phyloP scores from a whole-genome alignment of 495 filamentous ascomycete genomes.

The Neurospora sp. region DNA sequence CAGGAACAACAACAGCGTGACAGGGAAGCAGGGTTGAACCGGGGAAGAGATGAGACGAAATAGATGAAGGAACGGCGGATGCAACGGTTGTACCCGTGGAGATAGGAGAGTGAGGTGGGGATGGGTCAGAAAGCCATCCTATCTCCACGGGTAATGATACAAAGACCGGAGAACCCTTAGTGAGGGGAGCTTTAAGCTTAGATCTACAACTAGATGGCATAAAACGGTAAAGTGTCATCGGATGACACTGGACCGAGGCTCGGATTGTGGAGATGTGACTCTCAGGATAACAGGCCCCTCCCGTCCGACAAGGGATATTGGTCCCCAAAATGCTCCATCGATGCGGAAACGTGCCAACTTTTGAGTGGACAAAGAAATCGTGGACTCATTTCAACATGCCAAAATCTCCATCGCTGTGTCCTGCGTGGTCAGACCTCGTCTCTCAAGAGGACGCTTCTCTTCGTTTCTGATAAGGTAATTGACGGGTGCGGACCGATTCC shows the following conservation, averaged over 20 bases:
- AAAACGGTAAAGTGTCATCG: neutral
- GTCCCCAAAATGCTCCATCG: neutral
- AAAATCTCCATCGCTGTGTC: neutral
- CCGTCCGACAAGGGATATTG: neutral
- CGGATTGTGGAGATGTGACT: neutral
- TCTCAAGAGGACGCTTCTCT: neutral
- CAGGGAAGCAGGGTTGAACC: neutral
- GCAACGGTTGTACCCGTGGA: neutral
- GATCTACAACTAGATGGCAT: no score
- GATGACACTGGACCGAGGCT: neutral
- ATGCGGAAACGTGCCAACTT: neutral
- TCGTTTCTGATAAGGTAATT: neutral
- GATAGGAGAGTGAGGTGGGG: neutral
- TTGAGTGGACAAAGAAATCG: neutral
- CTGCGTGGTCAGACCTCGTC: neutral
- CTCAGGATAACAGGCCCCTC: neutral
- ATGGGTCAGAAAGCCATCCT: neutral
- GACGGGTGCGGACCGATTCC: neutral
- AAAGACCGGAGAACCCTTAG: neutral
- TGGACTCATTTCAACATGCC: neutral
- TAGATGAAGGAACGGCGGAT: neutral
- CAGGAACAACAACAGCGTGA: neutral
- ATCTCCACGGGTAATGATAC: neutral
- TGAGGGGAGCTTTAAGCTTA: neutral
- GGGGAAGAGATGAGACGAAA: neutral